Base-by-base conservation (phyloP, 192 early-diverging fungal species). In the Globomyces pollinis-pini region DNA sequence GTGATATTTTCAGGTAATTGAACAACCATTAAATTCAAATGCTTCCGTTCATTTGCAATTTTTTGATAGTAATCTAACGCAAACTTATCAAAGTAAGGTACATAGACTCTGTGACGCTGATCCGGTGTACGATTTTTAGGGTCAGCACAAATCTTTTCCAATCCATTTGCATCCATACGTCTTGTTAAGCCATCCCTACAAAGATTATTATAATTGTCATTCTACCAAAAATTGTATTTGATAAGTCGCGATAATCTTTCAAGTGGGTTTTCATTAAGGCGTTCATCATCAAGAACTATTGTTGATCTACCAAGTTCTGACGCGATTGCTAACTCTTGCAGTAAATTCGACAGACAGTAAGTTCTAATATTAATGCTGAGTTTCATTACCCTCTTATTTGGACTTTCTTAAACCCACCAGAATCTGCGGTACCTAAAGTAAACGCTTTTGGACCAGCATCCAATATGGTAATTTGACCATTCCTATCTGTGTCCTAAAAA, bases 301-400 rank as follows among this genome's bases (percentile, higher is more conserved):
- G 88, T 81, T 61, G 84, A 88, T 38, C 91, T 78, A 1, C 89
- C 90, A 67, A 87, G 84, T 57, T 93, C 94, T 18, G 81, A 70
- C 1, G 96, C 96, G 21, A 97, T 68, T 3, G 92, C 88, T 23
- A 99, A 77, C 66, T 99, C 96, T 72, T 97, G 96, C 20, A 99
- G 66, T 30, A 99, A 75, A 55, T 96, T 97, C 13, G 90, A 90
- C 39, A 99, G 71, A 82, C 88, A 86, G 67, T 99, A 98, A 0
- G 93, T 95, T 31, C n/a, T n/a, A n/a, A n/a, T n/a, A n/a, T n/a
- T n/a, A n/a, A n/a, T n/a, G n/a, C n/a, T n/a, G n/a, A n/a, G n/a
- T n/a, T n/a, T n/a, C n/a, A n/a, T n/a, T n/a, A n/a, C n/a, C 93
- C 95, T 5, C 93, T 84, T 32, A 98, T 75, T 57, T 96, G 92